Evolutionary conservation across 179 eudicot species (phyloP).

Genomic region (Monotropa hypopitys): DNA sequence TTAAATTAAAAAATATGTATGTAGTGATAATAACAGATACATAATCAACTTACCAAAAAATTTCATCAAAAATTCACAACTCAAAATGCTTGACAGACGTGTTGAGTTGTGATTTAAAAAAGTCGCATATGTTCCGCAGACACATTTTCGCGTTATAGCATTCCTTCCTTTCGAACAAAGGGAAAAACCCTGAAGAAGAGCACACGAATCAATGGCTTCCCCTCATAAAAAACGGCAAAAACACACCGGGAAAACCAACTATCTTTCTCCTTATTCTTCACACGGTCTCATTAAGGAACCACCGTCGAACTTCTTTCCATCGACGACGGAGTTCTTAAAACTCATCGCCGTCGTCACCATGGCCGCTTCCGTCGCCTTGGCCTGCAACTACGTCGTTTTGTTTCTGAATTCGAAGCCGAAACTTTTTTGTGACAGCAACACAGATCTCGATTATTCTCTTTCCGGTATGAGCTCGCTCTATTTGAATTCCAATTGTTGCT

Average conservation of each 20-base stretch:
- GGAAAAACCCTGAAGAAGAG: background rate
- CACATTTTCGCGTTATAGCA: too few relatives aligned
- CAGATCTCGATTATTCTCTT: slow-evolving; percentile 25
- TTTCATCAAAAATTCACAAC: too few relatives aligned
- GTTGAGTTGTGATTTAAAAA: too few relatives aligned
- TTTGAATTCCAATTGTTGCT: background rate
- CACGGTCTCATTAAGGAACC: slow-evolving; percentile 25
- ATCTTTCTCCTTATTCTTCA: slow-evolving; percentile 16
- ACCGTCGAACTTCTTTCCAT: slow-evolving; percentile 44
- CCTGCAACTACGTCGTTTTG: slow-evolving; percentile 26
- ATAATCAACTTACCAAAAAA: too few relatives aligned
- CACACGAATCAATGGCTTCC: slow-evolving; percentile 17
- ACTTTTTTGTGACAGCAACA: slow-evolving; percentile 52
- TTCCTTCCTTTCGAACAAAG: background rate
- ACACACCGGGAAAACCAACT: slow-evolving; percentile 3
- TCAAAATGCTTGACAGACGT: too few relatives aligned
- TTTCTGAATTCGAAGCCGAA: slow-evolving; percentile 23
- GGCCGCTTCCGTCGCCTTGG: slow-evolving; percentile 42
- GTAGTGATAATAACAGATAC: too few relatives aligned
- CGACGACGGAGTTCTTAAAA: slow-evolving; percentile 41
- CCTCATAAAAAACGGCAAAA: slow-evolving; percentile 28
- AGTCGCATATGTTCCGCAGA: too few relatives aligned
- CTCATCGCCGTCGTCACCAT: slow-evolving; percentile 42
- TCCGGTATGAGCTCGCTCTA: slow-evolving; percentile 20
- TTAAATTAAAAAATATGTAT: too few relatives aligned